Conservation (phyloP, 2,329 filamentous ascomycete genomes). For the Verticillium nonalfalfae region DNA sequence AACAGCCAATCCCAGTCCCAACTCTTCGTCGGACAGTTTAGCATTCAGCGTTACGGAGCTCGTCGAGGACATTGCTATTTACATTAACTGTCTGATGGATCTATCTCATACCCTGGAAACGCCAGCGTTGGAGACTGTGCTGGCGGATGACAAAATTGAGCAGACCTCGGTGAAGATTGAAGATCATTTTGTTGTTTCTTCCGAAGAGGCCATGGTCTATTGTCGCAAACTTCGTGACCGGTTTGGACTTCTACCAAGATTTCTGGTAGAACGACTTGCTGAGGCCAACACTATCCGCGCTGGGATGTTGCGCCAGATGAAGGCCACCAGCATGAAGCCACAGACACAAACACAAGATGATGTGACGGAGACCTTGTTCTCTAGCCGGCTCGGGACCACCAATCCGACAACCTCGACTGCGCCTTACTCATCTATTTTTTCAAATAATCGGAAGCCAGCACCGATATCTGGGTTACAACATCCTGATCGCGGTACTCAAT, state of each 20-base stretch:
- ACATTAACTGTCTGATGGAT: conserved; percentile 6
- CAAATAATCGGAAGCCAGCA: neutral
- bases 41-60: neutral
- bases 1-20: neutral
- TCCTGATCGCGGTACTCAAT: neutral
- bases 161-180: neutral
- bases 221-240: conserved; percentile 5
- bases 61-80: neutral
- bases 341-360: neutral
- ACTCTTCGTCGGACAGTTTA: neutral
- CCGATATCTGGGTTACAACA: neutral
- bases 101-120: conserved; percentile 2
- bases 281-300: conserved; percentile 1
- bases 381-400: neutral
- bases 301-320: neutral
- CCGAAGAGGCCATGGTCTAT: conserved; percentile 2
- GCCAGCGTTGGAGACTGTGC: conserved; percentile 1
- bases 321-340: neutral
- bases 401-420: neutral
- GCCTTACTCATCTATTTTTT: neutral
- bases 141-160: neutral
- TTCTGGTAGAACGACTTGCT: conserved; percentile 4
- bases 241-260: conserved; percentile 1
- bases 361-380: neutral
- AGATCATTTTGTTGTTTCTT: conserved; percentile 3